phyloP scores from a whole-genome alignment of 805 yeast species.

The Candida sonorensis region DNA sequence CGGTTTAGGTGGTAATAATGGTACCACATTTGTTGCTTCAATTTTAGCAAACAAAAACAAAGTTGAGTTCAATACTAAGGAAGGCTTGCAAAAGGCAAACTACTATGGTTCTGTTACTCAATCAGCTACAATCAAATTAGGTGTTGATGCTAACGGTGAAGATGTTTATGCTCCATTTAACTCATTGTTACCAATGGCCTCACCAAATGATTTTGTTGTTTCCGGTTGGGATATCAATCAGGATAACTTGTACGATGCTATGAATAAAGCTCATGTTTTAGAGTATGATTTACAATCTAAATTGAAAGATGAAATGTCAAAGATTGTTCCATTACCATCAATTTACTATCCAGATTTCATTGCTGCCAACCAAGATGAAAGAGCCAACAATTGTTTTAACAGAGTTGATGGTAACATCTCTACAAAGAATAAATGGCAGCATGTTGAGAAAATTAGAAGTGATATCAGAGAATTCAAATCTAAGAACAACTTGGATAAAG shows the following conservation, averaged over 20 bases:
- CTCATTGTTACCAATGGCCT: conserved; percentile 77
- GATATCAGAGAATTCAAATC: conserved; percentile 77
- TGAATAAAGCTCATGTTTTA: conserved; percentile 79
- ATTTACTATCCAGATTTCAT: conserved; percentile 94
- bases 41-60: conserved; percentile 78
- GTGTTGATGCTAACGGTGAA: conserved; percentile 73
- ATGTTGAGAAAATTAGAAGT: conserved; percentile 77
- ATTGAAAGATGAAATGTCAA: conserved; percentile 55
- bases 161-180: conserved; percentile 93
- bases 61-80: conserved; percentile 72
- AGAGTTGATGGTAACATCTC: conserved; percentile 43
- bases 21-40: conserved; percentile 84
- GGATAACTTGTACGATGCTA: conserved; percentile 64
- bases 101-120: conserved; percentile 95
- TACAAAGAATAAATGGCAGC: conserved; percentile 73
- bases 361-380: conserved; percentile 86
- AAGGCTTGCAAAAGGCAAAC: conserved; percentile 64
- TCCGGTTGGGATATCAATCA: conserved; percentile 94
- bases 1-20: conserved; percentile 96
- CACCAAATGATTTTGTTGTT: conserved; percentile 84
- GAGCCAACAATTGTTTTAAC: conserved; percentile 84
- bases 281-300: conserved; percentile 79
- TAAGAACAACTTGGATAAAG: conserved; percentile 71
- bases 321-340: conserved; percentile 69
- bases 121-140: conserved; percentile 82